A percentile compares a stretch with the other conserved stretches of the same genome.
Evolutionary conservation across 108 stramenopile species (phyloP).

Genomic region (Cylindrotheca fusiformis): DNA sequence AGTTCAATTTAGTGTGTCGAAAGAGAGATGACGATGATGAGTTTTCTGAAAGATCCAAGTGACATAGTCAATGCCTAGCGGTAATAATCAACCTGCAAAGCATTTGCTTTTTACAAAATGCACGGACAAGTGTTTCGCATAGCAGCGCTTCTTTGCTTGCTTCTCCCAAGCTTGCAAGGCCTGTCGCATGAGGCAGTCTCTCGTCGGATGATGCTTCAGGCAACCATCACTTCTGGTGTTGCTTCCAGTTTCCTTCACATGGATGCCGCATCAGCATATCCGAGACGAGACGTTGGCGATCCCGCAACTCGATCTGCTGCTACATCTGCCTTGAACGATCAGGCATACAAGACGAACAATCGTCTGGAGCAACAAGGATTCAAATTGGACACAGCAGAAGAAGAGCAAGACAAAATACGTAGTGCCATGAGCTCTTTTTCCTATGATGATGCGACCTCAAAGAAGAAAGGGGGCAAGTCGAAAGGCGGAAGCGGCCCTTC

Average conservation of each 20-base stretch:
- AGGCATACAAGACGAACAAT: slow-evolving; percentile 53
- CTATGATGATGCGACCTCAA: slow-evolving; percentile 32
- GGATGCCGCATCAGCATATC: slow-evolving; percentile 6
- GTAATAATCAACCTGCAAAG: too few relatives aligned
- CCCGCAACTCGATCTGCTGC: slow-evolving; percentile 33
- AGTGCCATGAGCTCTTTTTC: slow-evolving; percentile 41
- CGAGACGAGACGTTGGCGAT: slow-evolving; percentile 41
- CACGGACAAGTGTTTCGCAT: too few relatives aligned
- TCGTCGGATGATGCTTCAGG: neutral
- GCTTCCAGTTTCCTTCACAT: neutral
- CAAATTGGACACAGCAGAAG: slow-evolving; percentile 52
- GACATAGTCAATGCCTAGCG: too few relatives aligned
- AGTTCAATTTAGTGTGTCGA: too few relatives aligned
- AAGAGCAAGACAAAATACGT: slow-evolving; percentile 34
- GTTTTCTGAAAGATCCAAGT: too few relatives aligned
- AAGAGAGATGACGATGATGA: too few relatives aligned
- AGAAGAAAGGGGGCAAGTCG: slow-evolving; percentile 20
- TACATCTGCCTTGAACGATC: slow-evolving; percentile 41
- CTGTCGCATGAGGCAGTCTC: neutral
- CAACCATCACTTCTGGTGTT: neutral
- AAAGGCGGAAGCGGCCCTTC: neutral
- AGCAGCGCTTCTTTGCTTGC: neutral
- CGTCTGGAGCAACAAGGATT: slow-evolving; percentile 48
- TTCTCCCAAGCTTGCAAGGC: neutral
- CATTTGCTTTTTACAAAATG: too few relatives aligned